Conservation (phyloP, 1,284 basidiomycete species). For the Papiliotrema fonsecae region DNA sequence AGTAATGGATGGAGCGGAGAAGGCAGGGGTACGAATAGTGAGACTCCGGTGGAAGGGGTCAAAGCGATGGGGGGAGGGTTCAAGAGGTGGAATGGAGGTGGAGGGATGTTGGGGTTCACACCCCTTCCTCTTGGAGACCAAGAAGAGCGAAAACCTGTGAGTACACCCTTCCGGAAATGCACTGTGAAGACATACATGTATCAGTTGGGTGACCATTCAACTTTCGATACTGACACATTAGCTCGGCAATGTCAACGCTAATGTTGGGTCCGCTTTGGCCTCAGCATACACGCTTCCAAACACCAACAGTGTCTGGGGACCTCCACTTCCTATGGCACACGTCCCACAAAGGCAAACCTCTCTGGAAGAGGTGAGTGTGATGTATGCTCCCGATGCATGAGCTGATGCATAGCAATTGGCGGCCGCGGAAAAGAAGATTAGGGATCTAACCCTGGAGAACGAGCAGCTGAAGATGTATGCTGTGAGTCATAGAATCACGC, state of each 20-base stretch:
- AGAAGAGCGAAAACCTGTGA: neutral
- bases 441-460: conserved; percentile 29
- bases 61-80: too few species aligned
- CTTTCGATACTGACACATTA: neutral
- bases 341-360: conserved; percentile 4
- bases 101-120: too few species aligned
- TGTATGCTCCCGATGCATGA: neutral
- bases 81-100: too few species aligned
- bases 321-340: conserved; percentile 9
- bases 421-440: conserved; percentile 17
- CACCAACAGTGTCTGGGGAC: conserved; percentile 22
- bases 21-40: too few species aligned
- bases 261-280: conserved; percentile 10
- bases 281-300: conserved; percentile 21
- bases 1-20: too few species aligned
- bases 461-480: conserved; percentile 15
- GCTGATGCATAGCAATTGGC: conserved; percentile 15
- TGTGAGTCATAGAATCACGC: conserved; percentile 6
- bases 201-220: too few species aligned
- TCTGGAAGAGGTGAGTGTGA: conserved; percentile 20
- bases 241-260: neutral
- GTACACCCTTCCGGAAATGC: too few species aligned
- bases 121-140: neutral
- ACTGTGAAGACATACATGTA: neutral
- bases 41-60: too few species aligned